Percentiles rank a stretch among this genome's conserved stretches.
Evolutionary conservation across 768 basidiomycete genomes (phyloP).

Genomic region (Mrakia gelida): DNA sequence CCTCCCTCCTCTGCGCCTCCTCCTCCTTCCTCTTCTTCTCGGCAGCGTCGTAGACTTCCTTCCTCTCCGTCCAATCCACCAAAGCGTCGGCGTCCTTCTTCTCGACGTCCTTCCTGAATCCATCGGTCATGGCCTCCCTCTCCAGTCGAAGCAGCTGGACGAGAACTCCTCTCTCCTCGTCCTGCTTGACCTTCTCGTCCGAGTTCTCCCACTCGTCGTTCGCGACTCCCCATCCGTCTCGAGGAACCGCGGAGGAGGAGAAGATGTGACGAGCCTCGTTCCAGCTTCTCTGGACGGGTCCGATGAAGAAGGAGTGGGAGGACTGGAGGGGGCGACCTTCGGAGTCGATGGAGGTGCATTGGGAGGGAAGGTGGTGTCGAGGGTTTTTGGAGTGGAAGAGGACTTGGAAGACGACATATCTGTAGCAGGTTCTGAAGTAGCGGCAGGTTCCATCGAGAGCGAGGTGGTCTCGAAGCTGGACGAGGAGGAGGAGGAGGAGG

Average conservation of each 20-base stretch:
- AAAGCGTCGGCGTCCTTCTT: neutral
- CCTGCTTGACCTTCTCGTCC: neutral
- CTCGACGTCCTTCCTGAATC: neutral
- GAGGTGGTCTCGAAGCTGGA: neutral
- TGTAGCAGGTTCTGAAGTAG: neutral
- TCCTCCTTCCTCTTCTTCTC: neutral
- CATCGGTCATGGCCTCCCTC: neutral
- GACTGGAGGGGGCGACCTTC: neutral
- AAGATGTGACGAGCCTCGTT: neutral
- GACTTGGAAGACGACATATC: neutral
- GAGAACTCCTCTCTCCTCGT: neutral
- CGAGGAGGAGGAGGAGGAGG: neutral
- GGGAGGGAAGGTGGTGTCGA: neutral
- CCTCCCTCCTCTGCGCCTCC: neutral
- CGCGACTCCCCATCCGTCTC: neutral
- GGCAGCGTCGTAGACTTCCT: neutral
- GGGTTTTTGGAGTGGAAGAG: neutral
- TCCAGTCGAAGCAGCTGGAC: neutral
- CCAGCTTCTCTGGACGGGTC: neutral
- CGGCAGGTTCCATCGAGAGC: neutral
- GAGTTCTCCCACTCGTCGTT: neutral
- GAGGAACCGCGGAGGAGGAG: neutral
- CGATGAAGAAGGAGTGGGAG: neutral
- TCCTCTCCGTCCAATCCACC: neutral
- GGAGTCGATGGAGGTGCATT: too few species aligned